A percentile compares a stretch with the other conserved stretches of the same genome.
phyloP scores from a whole-genome alignment of 306 rosid species.

The Quercus engelmannii region DNA sequence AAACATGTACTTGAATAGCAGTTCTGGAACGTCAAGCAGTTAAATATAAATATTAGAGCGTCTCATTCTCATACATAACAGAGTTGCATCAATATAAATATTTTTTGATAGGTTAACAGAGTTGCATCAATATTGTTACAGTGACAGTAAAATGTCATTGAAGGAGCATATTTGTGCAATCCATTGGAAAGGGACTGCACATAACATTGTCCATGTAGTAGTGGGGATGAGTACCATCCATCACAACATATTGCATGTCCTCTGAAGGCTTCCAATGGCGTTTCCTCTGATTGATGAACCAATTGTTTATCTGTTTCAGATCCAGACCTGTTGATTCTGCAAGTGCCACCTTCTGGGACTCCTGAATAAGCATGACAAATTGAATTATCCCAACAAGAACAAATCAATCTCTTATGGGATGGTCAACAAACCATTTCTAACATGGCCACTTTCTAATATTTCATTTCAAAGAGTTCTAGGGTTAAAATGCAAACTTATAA shows the following conservation, averaged over 20 bases:
- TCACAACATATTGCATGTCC: constrained; percentile 38
- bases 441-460: neutral
- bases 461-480: neutral
- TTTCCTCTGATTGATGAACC: constrained; percentile 56
- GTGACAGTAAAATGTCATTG: neutral
- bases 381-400: neutral
- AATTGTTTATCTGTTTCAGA: constrained; percentile 52
- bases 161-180: constrained; percentile 34
- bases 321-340: constrained; percentile 46
- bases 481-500: neutral
- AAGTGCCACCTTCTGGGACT: constrained; percentile 39
- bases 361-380: constrained; percentile 10
- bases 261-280: constrained; percentile 59
- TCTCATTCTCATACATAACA: neutral
- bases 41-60: neutral
- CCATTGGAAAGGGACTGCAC: constrained; percentile 40
- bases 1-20: neutral
- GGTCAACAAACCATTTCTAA: too few relatives aligned
- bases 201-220: constrained; percentile 33
- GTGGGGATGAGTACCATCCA: constrained; percentile 36
- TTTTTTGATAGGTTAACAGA: neutral
- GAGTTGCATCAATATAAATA: too few relatives aligned
- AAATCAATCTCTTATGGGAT: neutral
- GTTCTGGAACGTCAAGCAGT: neutral
- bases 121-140: neutral